Base-by-base conservation (phyloP, 1,139 yeast species). In the Pichia sp. region DNA sequence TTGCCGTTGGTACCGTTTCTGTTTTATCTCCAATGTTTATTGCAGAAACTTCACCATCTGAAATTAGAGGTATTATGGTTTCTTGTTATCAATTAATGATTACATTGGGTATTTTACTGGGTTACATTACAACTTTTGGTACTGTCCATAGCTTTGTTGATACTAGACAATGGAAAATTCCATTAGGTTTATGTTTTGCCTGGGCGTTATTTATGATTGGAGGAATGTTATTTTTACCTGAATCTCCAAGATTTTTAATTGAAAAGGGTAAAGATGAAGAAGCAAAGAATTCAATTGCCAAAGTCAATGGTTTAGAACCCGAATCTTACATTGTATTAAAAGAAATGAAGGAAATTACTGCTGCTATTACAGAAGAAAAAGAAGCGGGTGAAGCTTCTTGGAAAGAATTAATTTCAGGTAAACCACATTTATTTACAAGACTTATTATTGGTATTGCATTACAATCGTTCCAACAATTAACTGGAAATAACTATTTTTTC, bases 401-500 rank as follows among this genome's bases (percentile, higher is more conserved):
- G 88, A 63, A 61, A 43, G 85, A 83, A 62, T 70, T 84, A 53
- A 56, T 82, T 60, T 72, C 76, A 45, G 86, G 86, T 64, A 75
- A 78, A 65, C 88, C 86, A 59, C 76, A 74, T 66, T 73, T 82
- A 53, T 71, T 82, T 57, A 75, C 73, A 67, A 75, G 94, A 70
- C 73, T 83, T 25, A 36, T 81, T 27, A 71, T 80, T 63, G 94
- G 94, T 62, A 69, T 81, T 53, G 65, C 79, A 66, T 67, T 84
- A 56, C 86, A 81, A 73, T 74, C 83, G 30, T 69, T 84, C 60
- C 92, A 84, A 69, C 92, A 85, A 68, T 74, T 84, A 58, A 81
- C 88, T 53, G 92, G 92, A 75, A 78, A 80, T 64, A 84, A 84
- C 71, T 85, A 83, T 68, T 83, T 85, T 71, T 84, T 85, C 75